Conservation (phyloP, 2,329 filamentous ascomycete genomes). For the Aotearoamyces nothofagi region DNA sequence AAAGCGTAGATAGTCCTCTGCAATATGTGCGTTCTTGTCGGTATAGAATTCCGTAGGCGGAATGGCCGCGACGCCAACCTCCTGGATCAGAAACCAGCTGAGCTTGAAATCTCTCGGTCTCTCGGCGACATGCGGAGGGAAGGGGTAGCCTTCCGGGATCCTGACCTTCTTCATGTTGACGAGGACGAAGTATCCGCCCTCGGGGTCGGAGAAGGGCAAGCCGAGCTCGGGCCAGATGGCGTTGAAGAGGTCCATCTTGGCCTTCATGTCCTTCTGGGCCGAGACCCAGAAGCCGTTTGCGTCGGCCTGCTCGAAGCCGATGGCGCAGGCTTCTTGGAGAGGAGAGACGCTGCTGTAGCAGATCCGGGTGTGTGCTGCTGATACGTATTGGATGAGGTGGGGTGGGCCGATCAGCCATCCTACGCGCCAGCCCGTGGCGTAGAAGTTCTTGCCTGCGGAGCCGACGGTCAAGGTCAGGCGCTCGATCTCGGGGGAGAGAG, state of each 20-base stretch:
- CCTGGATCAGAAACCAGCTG: conserved; percentile 91
- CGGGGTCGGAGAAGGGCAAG: conserved; percentile 56
- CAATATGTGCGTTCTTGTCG: conserved; percentile 60
- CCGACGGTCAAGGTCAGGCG: conserved; percentile 84
- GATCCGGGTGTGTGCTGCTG: conserved; percentile 86
- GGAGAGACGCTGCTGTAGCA: conserved; percentile 92
- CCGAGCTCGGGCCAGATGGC: conserved; percentile 61
- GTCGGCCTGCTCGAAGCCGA: conserved; percentile 87
- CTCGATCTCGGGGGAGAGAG: conserved; percentile 79
- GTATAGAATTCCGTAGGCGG: conserved; percentile 97
- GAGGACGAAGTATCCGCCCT: conserved; percentile 94
- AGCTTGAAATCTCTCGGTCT: conserved; percentile 89
- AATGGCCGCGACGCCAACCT: conserved; percentile 89
- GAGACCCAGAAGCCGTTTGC: conserved; percentile 74
- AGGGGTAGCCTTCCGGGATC: conserved; percentile 69
- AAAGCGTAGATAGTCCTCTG: conserved; percentile 80
- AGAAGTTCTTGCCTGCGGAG: conserved; percentile 96
- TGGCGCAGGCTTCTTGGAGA: conserved; percentile 83
- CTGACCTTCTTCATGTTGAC: conserved; percentile 85
- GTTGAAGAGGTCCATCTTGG: conserved; percentile 78
- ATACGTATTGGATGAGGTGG: conserved; percentile 79
- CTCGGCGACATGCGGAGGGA: conserved; percentile 75
- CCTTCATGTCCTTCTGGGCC: conserved; percentile 74
- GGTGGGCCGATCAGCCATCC: conserved; percentile 85
- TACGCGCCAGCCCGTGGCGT: conserved; percentile 92